Evolutionary conservation across 129 eudicot genomes (phyloP).

Genomic region (Escallonia rubra): DNA sequence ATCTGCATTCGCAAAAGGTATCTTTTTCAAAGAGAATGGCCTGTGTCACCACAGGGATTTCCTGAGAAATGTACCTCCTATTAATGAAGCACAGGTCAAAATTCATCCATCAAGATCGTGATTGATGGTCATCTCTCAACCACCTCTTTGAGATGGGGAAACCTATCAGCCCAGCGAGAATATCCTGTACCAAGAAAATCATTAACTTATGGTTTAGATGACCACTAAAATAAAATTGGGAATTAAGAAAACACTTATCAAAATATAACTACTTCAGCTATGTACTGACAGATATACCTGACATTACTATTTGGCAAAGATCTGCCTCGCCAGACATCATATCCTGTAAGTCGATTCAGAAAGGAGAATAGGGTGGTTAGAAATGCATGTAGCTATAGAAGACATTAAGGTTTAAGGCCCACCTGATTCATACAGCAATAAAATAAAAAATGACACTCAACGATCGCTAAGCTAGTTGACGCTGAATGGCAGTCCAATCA

Average conservation of each 20-base stretch:
- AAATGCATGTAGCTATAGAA: too few relatives aligned
- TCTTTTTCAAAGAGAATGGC: neutral
- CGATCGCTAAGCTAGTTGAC: neutral
- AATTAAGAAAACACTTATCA: too few relatives aligned
- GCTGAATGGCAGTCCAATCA: neutral
- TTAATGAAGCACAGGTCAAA: neutral
- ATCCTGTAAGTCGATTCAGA: slow-evolving; percentile 26
- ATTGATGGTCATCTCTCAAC: slow-evolving; percentile 36
- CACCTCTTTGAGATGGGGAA: slow-evolving; percentile 48
- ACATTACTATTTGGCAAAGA: slow-evolving; percentile 58
- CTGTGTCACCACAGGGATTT: neutral
- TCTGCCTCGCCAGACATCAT: slow-evolving; percentile 48
- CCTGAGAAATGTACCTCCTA: neutral
- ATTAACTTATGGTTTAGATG: too few relatives aligned
- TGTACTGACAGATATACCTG: slow-evolving; percentile 36
- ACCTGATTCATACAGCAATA: neutral
- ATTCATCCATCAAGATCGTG: too few relatives aligned
- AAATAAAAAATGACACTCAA: neutral
- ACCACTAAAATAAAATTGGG: neutral
- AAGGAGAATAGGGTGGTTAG: neutral
- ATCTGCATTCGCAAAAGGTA: too few relatives aligned
- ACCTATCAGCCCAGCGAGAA: slow-evolving; percentile 69
- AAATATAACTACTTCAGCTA: neutral
- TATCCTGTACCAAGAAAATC: slow-evolving; percentile 42
- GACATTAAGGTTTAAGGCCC: too few relatives aligned